These are phyloP conservation scores for Ophiocordyceps unilateralis DNA, from an alignment of 2,329 filamentous ascomycete genomes.

Conservation along the genomic window DNA sequence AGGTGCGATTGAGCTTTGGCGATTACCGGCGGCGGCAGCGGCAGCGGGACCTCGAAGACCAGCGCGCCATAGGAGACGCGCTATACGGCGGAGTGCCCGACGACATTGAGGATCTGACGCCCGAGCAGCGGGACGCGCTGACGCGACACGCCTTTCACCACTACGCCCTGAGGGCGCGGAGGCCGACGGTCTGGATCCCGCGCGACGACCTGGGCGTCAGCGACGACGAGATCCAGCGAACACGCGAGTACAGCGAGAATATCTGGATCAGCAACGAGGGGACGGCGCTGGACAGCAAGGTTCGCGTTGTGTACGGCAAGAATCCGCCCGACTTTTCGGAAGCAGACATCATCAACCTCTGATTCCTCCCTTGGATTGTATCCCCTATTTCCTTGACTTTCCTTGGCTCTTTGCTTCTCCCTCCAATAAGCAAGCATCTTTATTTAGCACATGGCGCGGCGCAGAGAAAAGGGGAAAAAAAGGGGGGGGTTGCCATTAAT, in stretches of 20 bases:
- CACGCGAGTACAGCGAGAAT: slow-evolving; percentile 54
- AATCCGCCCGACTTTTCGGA: slow-evolving; percentile 84
- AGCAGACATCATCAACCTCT: slow-evolving; percentile 70
- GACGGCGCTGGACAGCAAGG: slow-evolving; percentile 70
- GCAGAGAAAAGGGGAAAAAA: too few relatives aligned
- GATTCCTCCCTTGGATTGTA: too few relatives aligned
- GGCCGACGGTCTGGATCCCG: slow-evolving; percentile 88
- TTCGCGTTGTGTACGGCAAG: slow-evolving; percentile 65
- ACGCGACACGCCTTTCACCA: slow-evolving; percentile 85
- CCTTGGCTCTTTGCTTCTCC: too few relatives aligned
- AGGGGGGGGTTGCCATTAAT: too few relatives aligned
- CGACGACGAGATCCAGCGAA: slow-evolving; percentile 76
- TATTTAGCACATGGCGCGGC: too few relatives aligned
- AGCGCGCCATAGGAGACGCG: slow-evolving; percentile 58
- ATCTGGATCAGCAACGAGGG: slow-evolving; percentile 94
- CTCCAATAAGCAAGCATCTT: too few relatives aligned
- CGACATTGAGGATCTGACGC: slow-evolving; percentile 85
- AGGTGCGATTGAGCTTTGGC: slow-evolving; percentile 22
- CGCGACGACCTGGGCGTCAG: slow-evolving; percentile 78
- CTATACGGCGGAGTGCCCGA: slow-evolving; percentile 79
- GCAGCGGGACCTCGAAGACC: slow-evolving; percentile 50
- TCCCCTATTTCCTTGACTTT: too few relatives aligned
- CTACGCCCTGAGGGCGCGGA: slow-evolving; percentile 63
- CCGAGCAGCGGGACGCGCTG: slow-evolving; percentile 71
- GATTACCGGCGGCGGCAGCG: slow-evolving; percentile 30